A percentile compares a stretch with the other conserved stretches of the same genome.
phyloP scores from a whole-genome alignment of 2,329 filamentous ascomycete species.

The Fusarium tuaranense region DNA sequence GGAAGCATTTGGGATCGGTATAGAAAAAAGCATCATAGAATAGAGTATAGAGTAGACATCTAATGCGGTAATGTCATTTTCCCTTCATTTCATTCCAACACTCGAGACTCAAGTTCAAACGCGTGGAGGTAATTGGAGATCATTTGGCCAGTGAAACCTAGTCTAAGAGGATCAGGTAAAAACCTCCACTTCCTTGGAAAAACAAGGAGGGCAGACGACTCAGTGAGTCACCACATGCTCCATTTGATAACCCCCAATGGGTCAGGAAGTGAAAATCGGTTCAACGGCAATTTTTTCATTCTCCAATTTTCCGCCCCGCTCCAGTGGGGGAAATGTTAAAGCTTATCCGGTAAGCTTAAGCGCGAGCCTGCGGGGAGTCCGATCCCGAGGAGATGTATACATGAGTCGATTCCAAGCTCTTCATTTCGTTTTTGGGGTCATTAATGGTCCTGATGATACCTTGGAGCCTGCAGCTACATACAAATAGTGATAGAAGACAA shows the following conservation, averaged over 20 bases:
- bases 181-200: not conserved
- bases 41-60: not conserved
- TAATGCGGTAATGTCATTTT: not conserved
- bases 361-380: not conserved
- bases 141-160: not conserved
- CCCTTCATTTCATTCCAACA: not conserved
- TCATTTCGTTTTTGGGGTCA: not conserved
- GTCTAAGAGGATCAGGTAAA: not conserved
- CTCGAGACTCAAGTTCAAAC: not conserved
- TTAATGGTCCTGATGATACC: not conserved
- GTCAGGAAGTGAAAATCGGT: not conserved
- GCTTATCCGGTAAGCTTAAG: conserved; percentile 4
- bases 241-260: not conserved
- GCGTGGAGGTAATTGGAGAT: not conserved
- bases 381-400: not conserved
- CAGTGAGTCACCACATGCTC: not conserved
- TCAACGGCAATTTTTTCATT: not conserved
- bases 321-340: not conserved
- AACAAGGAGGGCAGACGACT: not conserved
- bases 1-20: not conserved
- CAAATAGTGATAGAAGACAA: rapidly evolving
- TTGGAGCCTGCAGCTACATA: not conserved
- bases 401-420: not conserved
- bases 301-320: not conserved
- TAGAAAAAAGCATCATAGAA: not conserved